Percentiles rank a stretch among this genome's conserved stretches.
phyloP scores from a whole-genome alignment of 805 yeast species.

The Kuraishia hungarica region DNA sequence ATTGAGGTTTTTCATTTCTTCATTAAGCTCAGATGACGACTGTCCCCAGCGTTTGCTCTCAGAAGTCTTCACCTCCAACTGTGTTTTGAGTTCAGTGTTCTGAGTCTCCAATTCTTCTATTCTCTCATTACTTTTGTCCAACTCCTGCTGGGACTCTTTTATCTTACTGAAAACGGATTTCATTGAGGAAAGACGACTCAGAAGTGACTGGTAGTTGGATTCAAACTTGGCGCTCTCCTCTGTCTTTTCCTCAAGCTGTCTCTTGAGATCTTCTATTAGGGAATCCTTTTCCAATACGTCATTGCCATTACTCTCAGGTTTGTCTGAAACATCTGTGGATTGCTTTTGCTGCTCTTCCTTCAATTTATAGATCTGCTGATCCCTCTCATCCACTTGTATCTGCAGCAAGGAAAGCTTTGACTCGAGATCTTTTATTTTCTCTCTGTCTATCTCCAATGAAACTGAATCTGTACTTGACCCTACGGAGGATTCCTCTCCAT shows the following conservation, averaged over 20 bases:
- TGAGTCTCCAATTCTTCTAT: conserved; percentile 31
- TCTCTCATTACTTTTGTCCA: conserved; percentile 43
- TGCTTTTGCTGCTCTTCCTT: background rate
- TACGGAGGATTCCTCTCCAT: background rate
- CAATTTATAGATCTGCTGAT: background rate
- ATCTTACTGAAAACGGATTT: conserved; percentile 63
- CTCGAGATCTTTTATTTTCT: background rate
- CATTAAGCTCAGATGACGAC: conserved; percentile 13
- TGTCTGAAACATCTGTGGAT: background rate
- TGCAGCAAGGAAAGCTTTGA: background rate
- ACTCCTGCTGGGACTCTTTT: conserved; percentile 60
- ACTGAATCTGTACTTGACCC: no score
- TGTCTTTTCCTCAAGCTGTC: conserved; percentile 25
- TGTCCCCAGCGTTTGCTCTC: conserved; percentile 22
- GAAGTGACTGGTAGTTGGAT: conserved; percentile 49
- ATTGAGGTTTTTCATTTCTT: conserved; percentile 13
- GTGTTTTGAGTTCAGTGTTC: conserved; percentile 25
- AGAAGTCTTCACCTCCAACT: conserved; percentile 20
- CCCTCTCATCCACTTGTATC: conserved; percentile 1
- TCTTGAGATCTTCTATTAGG: conserved; percentile 11
- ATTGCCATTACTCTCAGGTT: background rate
- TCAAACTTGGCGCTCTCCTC: conserved; percentile 51
- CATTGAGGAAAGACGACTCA: conserved; percentile 64
- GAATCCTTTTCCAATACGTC: background rate
- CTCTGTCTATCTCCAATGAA: background rate